phyloP scores from a whole-genome alignment of 305 asterid species.

The Rubia tinctorum region DNA sequence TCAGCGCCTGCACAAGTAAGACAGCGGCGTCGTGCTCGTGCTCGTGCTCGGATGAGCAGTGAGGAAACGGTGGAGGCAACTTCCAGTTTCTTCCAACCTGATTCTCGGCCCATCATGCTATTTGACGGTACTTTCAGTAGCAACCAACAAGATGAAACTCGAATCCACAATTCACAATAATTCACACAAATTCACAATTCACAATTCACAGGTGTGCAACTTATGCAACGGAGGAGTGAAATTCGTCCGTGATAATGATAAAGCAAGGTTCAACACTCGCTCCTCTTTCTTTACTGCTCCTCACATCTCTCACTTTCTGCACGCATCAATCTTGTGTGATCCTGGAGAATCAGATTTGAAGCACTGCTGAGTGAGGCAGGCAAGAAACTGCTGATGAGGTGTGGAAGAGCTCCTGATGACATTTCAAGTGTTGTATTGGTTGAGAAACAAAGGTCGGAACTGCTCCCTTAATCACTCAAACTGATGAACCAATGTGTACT shows the following conservation, averaged over 20 bases:
- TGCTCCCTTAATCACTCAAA: neutral
- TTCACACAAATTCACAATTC: neutral
- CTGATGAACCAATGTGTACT: neutral
- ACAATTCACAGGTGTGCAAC: slow-evolving; percentile 68
- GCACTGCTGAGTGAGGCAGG: slow-evolving; percentile 95
- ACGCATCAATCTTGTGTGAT: neutral
- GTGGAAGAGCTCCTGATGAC: slow-evolving; percentile 92
- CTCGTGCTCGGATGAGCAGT: slow-evolving; percentile 34
- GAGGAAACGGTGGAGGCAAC: slow-evolving; percentile 56
- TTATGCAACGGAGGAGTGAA: slow-evolving; percentile 91
- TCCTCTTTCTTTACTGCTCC: slow-evolving; percentile 9
- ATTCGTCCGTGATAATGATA: slow-evolving; percentile 79
- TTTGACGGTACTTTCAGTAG: slow-evolving; percentile 60
- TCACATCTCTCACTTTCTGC: neutral
- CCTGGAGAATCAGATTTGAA: slow-evolving; percentile 81
- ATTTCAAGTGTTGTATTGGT: slow-evolving; percentile 95
- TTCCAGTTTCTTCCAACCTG: slow-evolving; percentile 62
- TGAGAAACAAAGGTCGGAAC: slow-evolving; percentile 62
- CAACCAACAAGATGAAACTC: neutral
- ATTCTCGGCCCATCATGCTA: slow-evolving; percentile 89
- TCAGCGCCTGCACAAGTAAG: slow-evolving; percentile 31
- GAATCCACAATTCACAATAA: too few relatives aligned
- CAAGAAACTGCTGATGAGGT: slow-evolving; percentile 73
- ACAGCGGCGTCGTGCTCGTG: slow-evolving; percentile 28
- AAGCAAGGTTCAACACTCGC: slow-evolving; percentile 43